Evolutionary conservation across 768 basidiomycete species (phyloP), one percentile per base, ranked within the genome.

Genomic region (Cyathus striatus): DNA sequence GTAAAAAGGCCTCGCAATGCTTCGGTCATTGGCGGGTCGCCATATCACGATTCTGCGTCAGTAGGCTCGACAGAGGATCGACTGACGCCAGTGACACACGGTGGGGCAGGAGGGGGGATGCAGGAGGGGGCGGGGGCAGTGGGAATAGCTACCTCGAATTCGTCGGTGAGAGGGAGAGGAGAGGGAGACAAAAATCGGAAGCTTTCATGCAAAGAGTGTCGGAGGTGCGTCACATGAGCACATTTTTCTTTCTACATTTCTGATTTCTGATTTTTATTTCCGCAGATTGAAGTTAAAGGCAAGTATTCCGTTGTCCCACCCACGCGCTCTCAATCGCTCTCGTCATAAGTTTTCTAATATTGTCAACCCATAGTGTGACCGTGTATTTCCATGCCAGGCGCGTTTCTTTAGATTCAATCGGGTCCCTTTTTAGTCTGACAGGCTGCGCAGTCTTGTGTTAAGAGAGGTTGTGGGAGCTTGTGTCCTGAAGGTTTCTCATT

Each of bases 321-420:
- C n/a, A n/a, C n/a, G n/a, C n/a, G n/a, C n/a, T n/a, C n/a, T n/a
- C n/a, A n/a, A n/a, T n/a, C n/a, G n/a, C n/a, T n/a, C n/a, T n/a
- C n/a, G n/a, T n/a, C n/a, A n/a, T n/a, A n/a, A n/a, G n/a, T n/a
- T n/a, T n/a, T n/a, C n/a, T n/a, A n/a, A n/a, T n/a, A n/a, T n/a
- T n/a, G n/a, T n/a, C n/a, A n/a, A n/a, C n/a, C n/a, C 16, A 37
- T 38, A 79, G 79, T 82, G 80, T 53, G 80, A 82, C 63, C 78
- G 80, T 42, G 67, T 76, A 4, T 81, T 81, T 52, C 80, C 80
- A 20, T 82, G 80, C 52, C 76, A 80, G 65, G 75, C 73, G 35
- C 33, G 27, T 41, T 22, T 14, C 46, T 23, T 41, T 26, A 37
- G 21, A 24, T 41, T 43, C 23, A 36, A 43, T 53, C 35, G 35